Conservation (phyloP, 805 yeast species). For the Kazachstania kunashirensis region DNA sequence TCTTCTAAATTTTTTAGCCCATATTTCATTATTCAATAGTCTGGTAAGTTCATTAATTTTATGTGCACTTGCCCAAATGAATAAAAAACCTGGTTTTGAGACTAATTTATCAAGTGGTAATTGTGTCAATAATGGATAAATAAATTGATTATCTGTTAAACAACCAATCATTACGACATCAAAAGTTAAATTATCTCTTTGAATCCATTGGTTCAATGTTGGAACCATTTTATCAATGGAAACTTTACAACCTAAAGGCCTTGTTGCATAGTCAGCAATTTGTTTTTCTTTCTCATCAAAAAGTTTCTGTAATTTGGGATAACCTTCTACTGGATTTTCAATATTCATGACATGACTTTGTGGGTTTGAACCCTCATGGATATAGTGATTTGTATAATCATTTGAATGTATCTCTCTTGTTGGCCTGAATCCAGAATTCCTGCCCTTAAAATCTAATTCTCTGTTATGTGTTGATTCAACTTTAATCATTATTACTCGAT, state of each 20-base stretch:
- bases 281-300: slow-evolving; percentile 58
- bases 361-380: slow-evolving; percentile 57
- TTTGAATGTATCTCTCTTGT: slow-evolving; percentile 38
- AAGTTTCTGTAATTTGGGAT: slow-evolving; percentile 69
- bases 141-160: slow-evolving; percentile 61
- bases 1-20: slow-evolving; percentile 69
- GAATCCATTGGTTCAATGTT: slow-evolving; percentile 53
- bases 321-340: slow-evolving; percentile 63
- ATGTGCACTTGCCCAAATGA: slow-evolving; percentile 78
- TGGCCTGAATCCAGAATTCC: slow-evolving; percentile 21
- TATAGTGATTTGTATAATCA: slow-evolving; percentile 62
- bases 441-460: slow-evolving; percentile 5
- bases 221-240: slow-evolving; percentile 44
- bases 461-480: not conserved
- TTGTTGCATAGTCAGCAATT: slow-evolving; percentile 40
- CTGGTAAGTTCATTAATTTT: slow-evolving; percentile 55
- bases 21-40: slow-evolving; percentile 41
- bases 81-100: slow-evolving; percentile 77
- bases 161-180: slow-evolving; percentile 93
- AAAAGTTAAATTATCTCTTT: slow-evolving; percentile 49
- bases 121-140: slow-evolving; percentile 49
- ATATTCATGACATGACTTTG: slow-evolving; percentile 56
- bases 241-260: slow-evolving; percentile 58
- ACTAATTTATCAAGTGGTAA: slow-evolving; percentile 67
- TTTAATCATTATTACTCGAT: slow-evolving; percentile 1